Evolutionary conservation across 768 basidiomycete genomes (phyloP).

Genomic region (Tricholoma sp.): DNA sequence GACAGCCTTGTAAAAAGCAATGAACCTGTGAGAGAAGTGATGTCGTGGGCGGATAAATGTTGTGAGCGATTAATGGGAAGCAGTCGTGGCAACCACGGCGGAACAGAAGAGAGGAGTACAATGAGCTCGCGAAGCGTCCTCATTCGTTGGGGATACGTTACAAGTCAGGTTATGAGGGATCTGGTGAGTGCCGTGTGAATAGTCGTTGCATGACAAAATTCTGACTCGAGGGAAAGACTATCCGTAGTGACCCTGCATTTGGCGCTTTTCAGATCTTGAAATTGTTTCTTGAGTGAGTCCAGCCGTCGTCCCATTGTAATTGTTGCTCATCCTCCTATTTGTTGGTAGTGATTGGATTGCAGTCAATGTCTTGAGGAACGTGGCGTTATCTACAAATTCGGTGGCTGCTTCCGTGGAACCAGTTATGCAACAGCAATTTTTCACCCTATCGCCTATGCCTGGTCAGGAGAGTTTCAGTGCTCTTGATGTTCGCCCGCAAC

Average conservation of each 20-base stretch:
- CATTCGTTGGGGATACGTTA: constrained; percentile 91
- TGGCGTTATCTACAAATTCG: constrained; percentile 86
- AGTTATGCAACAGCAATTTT: constrained; percentile 87
- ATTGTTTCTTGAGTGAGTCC: constrained; percentile 79
- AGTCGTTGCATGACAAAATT: constrained; percentile 3
- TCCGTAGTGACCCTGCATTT: constrained; percentile 88
- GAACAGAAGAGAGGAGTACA: constrained; percentile 66
- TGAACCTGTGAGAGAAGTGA: constrained; percentile 82
- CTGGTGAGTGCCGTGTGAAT: constrained; percentile 47
- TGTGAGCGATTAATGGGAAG: constrained; percentile 78
- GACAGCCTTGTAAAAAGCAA: constrained; percentile 64
- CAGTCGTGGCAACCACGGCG: constrained; percentile 46
- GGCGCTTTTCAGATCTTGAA: constrained; percentile 92
- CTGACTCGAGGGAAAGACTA: constrained; percentile 48
- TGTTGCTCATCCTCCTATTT: neutral
- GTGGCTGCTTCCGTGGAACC: constrained; percentile 91
- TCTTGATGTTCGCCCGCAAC: constrained; percentile 58
- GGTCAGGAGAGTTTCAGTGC: constrained; percentile 75
- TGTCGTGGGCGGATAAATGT: constrained; percentile 90
- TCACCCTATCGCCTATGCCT: constrained; percentile 83
- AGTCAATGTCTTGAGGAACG: constrained; percentile 79
- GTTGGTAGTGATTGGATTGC: constrained; percentile 82
- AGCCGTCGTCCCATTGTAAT: neutral
- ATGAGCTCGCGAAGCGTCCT: constrained; percentile 86
- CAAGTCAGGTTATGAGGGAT: constrained; percentile 90